Conservation (phyloP, 805 yeast genomes). For the Candida krabiensis region DNA sequence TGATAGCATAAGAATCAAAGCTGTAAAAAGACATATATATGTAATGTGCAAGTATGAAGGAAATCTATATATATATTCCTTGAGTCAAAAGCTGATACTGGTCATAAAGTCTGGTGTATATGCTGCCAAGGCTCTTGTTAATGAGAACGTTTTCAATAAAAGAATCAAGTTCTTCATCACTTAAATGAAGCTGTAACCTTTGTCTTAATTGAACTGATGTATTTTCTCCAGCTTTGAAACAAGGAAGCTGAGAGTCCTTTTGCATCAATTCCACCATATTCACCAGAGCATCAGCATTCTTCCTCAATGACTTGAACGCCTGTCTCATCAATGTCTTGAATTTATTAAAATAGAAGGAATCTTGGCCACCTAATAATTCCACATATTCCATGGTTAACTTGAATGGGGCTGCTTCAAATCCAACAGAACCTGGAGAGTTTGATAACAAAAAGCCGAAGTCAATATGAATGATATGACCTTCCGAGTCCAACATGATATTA, state of each 20-base stretch:
- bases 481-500: conserved; percentile 93
- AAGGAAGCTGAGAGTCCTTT: conserved; percentile 84
- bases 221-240: conserved; percentile 84
- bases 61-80: conserved; percentile 73
- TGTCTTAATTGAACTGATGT: conserved; percentile 79
- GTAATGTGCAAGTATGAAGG: not conserved
- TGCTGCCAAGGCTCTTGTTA: conserved; percentile 79
- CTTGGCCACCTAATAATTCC: conserved; percentile 80
- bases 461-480: conserved; percentile 92
- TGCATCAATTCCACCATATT: conserved; percentile 93
- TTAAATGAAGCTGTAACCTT: conserved; percentile 74
- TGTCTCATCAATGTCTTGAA: conserved; percentile 66
- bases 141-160: conserved; percentile 79
- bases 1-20: too few species aligned
- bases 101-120: conserved; percentile 90
- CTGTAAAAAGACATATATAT: too few species aligned
- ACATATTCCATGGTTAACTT: conserved; percentile 88
- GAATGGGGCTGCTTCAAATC: conserved; percentile 97
- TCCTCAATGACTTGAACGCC: conserved; percentile 73
- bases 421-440: conserved; percentile 95
- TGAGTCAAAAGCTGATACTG: conserved; percentile 94
- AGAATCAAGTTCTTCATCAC: conserved; percentile 68
- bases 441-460: conserved; percentile 94
- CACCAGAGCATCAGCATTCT: conserved; percentile 70
- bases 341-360: conserved; percentile 55